These are phyloP conservation scores for Populus hybrid DNA, from an alignment of 441 rosid species.

Conservation along the genomic window DNA sequence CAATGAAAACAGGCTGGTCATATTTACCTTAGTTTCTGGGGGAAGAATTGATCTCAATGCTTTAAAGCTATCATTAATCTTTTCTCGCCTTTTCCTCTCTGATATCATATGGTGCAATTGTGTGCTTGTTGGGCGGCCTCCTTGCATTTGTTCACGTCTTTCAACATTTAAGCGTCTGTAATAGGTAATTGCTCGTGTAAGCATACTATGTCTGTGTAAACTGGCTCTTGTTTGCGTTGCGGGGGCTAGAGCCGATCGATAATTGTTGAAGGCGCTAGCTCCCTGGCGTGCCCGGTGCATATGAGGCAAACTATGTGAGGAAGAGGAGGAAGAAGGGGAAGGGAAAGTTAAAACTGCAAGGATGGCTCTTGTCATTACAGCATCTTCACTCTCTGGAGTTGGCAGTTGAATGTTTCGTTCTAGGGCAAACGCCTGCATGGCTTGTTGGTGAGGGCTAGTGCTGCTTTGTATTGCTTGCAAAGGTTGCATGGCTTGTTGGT, in stretches of 20 bases:
- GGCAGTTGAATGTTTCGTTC: conserved; percentile 39
- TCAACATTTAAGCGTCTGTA: conserved; percentile 30
- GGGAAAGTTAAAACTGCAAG: conserved; percentile 59
- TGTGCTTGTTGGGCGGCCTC: conserved; percentile 37
- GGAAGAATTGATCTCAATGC: conserved; percentile 75
- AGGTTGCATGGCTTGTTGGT: conserved; percentile 29
- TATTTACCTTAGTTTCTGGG: conserved; percentile 60
- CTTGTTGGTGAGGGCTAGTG: conserved; percentile 23
- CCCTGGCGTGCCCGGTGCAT: conserved; percentile 13
- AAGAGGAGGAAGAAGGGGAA: conserved; percentile 38
- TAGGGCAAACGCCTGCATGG: conserved; percentile 28
- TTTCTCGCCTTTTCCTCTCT: conserved; percentile 80
- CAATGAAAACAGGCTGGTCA: neutral
- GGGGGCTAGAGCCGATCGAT: conserved; percentile 4
- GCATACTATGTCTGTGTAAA: conserved; percentile 30
- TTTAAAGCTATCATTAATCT: conserved; percentile 68
- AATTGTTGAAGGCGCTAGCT: conserved; percentile 41
- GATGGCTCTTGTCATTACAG: conserved; percentile 55
- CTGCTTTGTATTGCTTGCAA: conserved; percentile 16
- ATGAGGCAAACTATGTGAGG: conserved; percentile 17
- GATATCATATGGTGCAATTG: conserved; percentile 82
- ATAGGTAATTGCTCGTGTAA: conserved; percentile 47
- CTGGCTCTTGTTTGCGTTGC: conserved; percentile 11
- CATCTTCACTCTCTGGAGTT: conserved; percentile 44
- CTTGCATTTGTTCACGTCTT: conserved; percentile 35